Evolutionary conservation across 2,329 filamentous ascomycete species (phyloP).

Genomic region (Cercospora citrullina): DNA sequence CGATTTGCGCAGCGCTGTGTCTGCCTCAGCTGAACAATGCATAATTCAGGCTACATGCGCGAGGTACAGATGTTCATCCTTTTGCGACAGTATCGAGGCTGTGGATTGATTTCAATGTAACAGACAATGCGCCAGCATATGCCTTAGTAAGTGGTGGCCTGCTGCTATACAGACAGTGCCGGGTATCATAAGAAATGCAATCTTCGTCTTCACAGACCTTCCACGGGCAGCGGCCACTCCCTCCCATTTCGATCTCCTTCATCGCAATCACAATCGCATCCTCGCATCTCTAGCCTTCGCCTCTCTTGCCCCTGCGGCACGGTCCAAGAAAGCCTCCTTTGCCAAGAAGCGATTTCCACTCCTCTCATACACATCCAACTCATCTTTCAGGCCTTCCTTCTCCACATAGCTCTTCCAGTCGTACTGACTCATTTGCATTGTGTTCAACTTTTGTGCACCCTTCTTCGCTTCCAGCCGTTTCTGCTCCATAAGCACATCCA

Average conservation of each 20-base stretch:
- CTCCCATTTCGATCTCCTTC: neutral
- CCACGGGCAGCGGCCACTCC: neutral
- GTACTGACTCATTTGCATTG: conserved; percentile 64
- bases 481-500: conserved; percentile 38
- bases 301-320: conserved; percentile 57
- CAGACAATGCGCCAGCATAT: neutral
- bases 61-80: neutral
- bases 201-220: conserved; percentile 15
- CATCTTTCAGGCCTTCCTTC: conserved; percentile 59
- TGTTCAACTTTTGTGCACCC: conserved; percentile 61
- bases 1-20: neutral
- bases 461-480: conserved; percentile 37
- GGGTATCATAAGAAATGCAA: conserved; percentile 17
- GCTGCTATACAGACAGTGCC: conserved; percentile 3
- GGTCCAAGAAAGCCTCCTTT: conserved; percentile 62
- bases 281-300: conserved; percentile 57
- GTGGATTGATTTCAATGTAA: neutral
- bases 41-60: neutral
- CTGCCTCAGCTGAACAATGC: neutral
- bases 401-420: conserved; percentile 67
- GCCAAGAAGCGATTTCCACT: conserved; percentile 62
- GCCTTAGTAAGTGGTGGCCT: neutral
- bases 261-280: conserved; percentile 39
- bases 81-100: neutral
- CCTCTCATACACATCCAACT: conserved; percentile 61